Evolutionary conservation across 768 basidiomycete genomes (phyloP), one percentile per base, ranked within the genome.

Genomic region (Amanita pseudoporphyria): DNA sequence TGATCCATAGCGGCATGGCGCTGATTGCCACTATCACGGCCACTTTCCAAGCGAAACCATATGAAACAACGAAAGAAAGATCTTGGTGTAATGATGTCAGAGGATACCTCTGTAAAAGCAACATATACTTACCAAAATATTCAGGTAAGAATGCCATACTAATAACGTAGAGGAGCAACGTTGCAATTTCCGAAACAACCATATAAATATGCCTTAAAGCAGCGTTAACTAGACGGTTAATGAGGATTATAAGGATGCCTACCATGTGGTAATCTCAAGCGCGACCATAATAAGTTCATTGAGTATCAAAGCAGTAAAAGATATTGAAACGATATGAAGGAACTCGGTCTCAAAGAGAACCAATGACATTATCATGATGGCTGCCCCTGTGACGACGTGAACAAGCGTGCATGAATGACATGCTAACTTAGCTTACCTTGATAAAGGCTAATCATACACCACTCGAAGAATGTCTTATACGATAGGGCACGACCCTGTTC

Each of bases 211-310:
- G 96, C 92, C 90, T 93, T 51, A 33, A 40, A 31, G 38, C 32
- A 26, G 53, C 22, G 19, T 45, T 22, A 45, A 47, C 6, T 13
- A 14, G 7, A 40, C 10, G 2, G 30, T 14, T 33, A 30, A 10
- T 24, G 16, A 10, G 42, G 56, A 35, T 33, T n/a, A 14, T 7
- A 22, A 32, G 7, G 45, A 40, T 39, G 22, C 57, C 71, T 58
- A 90, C 95, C 95, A 99, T 54, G 90, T 97, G 3, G 94, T 98
- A 52, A 98, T 93, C 67, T 98, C 94, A 57, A 98, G 66, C 2
- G 94, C 93, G 40, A 98, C 96, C 96, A 98, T 99, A 67, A 98
- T 92, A 45, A 99, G 79, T 62, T 98, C 96, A 62, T 99, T 99
- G 24, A 98, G 71, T 55, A 99, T 81, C 50, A 98, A 73, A 1